Evolutionary conservation across 169 alveolate species (phyloP).

Genomic region (Plasmodium gonderi): DNA sequence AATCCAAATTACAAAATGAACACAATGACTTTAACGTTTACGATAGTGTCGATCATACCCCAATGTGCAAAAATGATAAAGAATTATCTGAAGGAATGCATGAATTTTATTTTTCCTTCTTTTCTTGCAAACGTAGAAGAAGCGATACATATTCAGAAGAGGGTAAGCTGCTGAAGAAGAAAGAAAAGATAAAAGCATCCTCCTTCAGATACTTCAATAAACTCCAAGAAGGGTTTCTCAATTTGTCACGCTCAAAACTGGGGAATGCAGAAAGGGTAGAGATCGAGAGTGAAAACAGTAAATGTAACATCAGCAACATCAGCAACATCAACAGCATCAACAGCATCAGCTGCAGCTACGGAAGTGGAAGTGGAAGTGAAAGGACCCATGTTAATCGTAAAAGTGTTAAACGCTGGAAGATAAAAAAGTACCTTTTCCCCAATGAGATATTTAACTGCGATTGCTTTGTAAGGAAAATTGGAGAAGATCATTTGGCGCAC

Average conservation of each 20-base stretch:
- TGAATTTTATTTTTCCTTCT: constrained; percentile 17
- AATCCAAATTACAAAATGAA: neutral
- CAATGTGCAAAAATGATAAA: neutral
- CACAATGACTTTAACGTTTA: neutral
- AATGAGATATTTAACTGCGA: constrained; percentile 21
- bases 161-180: neutral
- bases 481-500: neutral
- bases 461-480: constrained; percentile 46
- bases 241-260: neutral
- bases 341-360: no score
- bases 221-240: neutral
- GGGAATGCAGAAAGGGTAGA: neutral
- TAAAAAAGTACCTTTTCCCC: neutral
- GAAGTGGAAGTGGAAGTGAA: no score
- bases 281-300: neutral
- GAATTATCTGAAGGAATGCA: neutral
- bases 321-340: no score
- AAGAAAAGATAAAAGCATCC: neutral
- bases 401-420: no score
- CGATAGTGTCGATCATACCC: neutral
- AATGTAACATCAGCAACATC: neutral
- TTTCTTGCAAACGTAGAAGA: constrained; percentile 5
- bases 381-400: no score
- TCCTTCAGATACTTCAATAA: neutral
- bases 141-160: neutral